Percentiles rank a stretch among this genome's conserved stretches.
These are phyloP conservation scores for Camelina laxa DNA, from an alignment of 345 rosid species.

Conservation along the genomic window DNA sequence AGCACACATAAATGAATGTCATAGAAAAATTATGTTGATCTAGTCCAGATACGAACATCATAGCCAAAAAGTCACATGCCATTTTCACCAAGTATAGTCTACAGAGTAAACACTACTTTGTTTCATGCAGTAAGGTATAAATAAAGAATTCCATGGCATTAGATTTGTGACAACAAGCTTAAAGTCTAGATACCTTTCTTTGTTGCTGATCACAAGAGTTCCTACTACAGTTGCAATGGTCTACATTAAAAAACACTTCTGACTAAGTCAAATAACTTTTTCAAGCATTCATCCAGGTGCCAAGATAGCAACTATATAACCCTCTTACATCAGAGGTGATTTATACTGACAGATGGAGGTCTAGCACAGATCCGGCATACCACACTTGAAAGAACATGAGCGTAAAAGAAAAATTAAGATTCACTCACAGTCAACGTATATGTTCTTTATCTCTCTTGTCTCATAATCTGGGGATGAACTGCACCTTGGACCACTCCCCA, in stretches of 20 bases:
- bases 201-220: slow-evolving; percentile 10
- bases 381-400: slow-evolving; percentile 21
- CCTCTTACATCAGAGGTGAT: slow-evolving; percentile 13
- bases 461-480: slow-evolving; percentile 70
- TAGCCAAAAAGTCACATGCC: slow-evolving; percentile 1
- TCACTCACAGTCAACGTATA: slow-evolving; percentile 91
- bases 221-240: neutral
- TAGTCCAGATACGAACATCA: neutral
- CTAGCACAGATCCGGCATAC: slow-evolving; percentile 6
- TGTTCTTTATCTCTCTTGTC: slow-evolving; percentile 84
- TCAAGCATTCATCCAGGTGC: neutral
- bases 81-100: neutral
- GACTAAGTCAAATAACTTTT: neutral
- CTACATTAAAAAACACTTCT: neutral
- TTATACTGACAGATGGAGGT: slow-evolving; percentile 40
- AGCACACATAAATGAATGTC: slow-evolving; percentile 14
- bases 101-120: neutral
- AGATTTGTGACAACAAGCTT: neutral
- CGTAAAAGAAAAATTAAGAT: slow-evolving; percentile 1
- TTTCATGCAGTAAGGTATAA: neutral
- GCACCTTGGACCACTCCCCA: slow-evolving; percentile 50
- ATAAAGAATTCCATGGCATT: neutral
- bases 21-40: neutral
- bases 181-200: slow-evolving; percentile 1
- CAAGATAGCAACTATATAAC: slow-evolving; percentile 10